phyloP scores from a whole-genome alignment of 768 basidiomycete genomes.

The Royoungia palumana region DNA sequence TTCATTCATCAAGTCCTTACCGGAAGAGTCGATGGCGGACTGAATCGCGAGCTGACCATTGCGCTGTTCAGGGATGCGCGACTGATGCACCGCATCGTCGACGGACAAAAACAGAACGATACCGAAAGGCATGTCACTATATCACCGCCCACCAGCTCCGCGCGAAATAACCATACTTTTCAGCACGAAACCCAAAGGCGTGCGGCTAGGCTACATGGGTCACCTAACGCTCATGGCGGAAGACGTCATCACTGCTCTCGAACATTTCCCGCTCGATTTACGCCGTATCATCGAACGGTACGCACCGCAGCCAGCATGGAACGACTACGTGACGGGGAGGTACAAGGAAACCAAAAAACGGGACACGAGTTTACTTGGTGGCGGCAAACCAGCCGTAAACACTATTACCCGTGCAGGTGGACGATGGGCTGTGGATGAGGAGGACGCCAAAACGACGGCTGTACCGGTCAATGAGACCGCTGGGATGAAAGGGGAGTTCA shows the following conservation, averaged over 20 bases:
- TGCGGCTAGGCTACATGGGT: conserved; percentile 93
- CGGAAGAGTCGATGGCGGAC: conserved; percentile 76
- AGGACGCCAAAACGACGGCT: conserved; percentile 35
- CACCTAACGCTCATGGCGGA: conserved; percentile 94
- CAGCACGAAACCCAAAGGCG: conserved; percentile 70
- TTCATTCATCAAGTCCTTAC: conserved; percentile 93
- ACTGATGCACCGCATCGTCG: conserved; percentile 81
- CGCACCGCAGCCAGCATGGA: conserved; percentile 81
- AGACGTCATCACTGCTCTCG: conserved; percentile 86
- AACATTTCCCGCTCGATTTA: conserved; percentile 82
- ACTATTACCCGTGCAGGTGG: conserved; percentile 30
- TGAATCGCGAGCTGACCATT: conserved; percentile 80
- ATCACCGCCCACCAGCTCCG: not conserved
- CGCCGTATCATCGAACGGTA: conserved; percentile 58
- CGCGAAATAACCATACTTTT: conserved; percentile 7
- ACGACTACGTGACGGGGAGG: conserved; percentile 80
- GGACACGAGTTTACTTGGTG: conserved; percentile 78
- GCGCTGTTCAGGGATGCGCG: conserved; percentile 83
- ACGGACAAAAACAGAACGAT: conserved; percentile 81
- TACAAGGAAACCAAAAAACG: conserved; percentile 84
- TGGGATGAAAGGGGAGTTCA: conserved; percentile 56
- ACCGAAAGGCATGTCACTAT: conserved; percentile 54
- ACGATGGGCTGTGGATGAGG: conserved; percentile 74
- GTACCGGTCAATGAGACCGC: conserved; percentile 18
- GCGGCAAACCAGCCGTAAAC: conserved; percentile 69